Conservation (phyloP, 345 rosid genomes). For the Combretum micranthum region DNA sequence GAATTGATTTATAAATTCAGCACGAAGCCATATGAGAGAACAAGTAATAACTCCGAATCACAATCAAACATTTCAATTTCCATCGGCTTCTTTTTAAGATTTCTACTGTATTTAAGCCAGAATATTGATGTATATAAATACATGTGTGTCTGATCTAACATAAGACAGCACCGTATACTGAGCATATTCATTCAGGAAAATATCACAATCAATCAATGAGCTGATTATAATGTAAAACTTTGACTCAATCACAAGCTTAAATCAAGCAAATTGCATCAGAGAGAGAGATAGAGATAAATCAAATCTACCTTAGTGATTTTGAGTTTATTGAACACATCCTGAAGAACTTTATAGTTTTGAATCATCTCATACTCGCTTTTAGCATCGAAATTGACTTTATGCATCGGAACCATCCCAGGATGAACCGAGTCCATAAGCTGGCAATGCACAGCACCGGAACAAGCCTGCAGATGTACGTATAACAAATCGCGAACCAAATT, state of each 20-base stretch:
- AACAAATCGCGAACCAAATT: background rate
- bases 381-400: slow-evolving; percentile 94
- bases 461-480: slow-evolving; percentile 41
- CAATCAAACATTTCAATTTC: too few relatives aligned
- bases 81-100: too few relatives aligned
- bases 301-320: slow-evolving; percentile 79
- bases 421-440: slow-evolving; percentile 90
- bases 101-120: too few relatives aligned
- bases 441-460: slow-evolving; percentile 89
- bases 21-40: background rate
- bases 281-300: background rate
- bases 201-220: too few relatives aligned
- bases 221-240: too few relatives aligned
- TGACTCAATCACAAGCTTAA: background rate
- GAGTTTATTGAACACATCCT: slow-evolving; percentile 93
- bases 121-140: too few relatives aligned
- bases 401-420: slow-evolving; percentile 93
- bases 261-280: background rate
- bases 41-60: too few relatives aligned
- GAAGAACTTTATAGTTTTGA: slow-evolving; percentile 92
- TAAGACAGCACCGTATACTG: too few relatives aligned
- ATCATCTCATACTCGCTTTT: slow-evolving; percentile 98
- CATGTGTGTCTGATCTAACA: too few relatives aligned
- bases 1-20: background rate
- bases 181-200: too few relatives aligned